phyloP scores from a whole-genome alignment of 2,329 filamentous ascomycete species.

The Onygena corvina region DNA sequence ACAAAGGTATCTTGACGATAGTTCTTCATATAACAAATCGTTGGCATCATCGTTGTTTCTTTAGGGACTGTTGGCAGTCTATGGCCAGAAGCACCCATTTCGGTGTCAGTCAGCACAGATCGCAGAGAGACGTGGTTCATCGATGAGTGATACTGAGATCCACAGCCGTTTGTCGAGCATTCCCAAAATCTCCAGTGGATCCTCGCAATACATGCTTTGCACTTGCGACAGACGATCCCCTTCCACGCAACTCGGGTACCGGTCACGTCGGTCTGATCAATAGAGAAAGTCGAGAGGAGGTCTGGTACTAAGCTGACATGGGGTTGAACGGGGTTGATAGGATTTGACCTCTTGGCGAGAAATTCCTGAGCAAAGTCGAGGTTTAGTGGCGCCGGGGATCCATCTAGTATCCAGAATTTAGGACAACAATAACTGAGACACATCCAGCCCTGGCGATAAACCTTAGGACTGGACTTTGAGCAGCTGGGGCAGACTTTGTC shows the following conservation, averaged over 20 bases:
- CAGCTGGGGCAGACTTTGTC: constrained; percentile 34
- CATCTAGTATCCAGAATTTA: constrained; percentile 43
- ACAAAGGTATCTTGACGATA: constrained; percentile 28
- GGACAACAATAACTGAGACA: constrained; percentile 45
- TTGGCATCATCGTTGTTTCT: neutral
- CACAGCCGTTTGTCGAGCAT: constrained; percentile 42
- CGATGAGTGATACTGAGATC: constrained; percentile 31
- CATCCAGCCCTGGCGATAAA: constrained; percentile 44
- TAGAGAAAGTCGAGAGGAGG: constrained; percentile 28
- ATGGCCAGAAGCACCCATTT: constrained; percentile 20
- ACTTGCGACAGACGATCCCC: constrained; percentile 56
- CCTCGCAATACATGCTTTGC: constrained; percentile 50
- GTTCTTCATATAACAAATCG: constrained; percentile 16
- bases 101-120: constrained; percentile 25
- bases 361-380: constrained; percentile 46
- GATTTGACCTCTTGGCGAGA: constrained; percentile 42
- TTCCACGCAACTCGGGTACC: constrained; percentile 44
- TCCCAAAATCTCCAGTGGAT: constrained; percentile 51
- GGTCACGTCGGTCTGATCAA: constrained; percentile 31
- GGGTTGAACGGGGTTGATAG: constrained; percentile 27
- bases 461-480: constrained; percentile 20
- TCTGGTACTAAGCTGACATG: constrained; percentile 32
- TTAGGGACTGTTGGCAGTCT: constrained; percentile 9
- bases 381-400: constrained; percentile 20
- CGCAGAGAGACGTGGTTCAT: constrained; percentile 22